Evolutionary conservation across 495 filamentous ascomycete genomes (phyloP).

Genomic region (Aspergillus sclerotiicarbonarius): DNA sequence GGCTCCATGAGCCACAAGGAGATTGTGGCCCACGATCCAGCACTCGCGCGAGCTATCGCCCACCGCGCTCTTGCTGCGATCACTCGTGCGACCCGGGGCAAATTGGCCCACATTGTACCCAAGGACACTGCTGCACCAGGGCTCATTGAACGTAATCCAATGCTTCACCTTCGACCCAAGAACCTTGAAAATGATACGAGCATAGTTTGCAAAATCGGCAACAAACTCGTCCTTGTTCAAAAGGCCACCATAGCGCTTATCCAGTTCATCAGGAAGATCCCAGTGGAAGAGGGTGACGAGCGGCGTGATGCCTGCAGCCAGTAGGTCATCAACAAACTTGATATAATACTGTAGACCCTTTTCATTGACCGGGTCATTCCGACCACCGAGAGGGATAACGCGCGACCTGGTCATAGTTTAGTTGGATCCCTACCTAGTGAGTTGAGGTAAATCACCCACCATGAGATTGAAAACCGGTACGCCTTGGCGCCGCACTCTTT

Average conservation of each 20-base stretch:
- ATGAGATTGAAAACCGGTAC: constrained; percentile 76
- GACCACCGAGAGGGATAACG: constrained; percentile 61
- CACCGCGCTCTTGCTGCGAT: constrained; percentile 45
- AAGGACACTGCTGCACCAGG: constrained; percentile 50
- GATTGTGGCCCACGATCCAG: constrained; percentile 50
- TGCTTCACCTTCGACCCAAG: constrained; percentile 50
- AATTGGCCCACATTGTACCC: constrained; percentile 53
- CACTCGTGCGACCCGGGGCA: constrained; percentile 51
- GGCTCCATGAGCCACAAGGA: constrained; percentile 49
- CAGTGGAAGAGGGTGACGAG: constrained; percentile 55
- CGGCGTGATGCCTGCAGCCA: constrained; percentile 47
- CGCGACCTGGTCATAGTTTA: constrained; percentile 54
- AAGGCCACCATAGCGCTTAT: constrained; percentile 51
- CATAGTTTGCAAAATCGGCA: constrained; percentile 51
- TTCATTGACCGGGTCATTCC: constrained; percentile 46
- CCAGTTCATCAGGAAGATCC: constrained; percentile 52
- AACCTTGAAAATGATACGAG: constrained; percentile 43
- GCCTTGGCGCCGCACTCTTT: constrained; percentile 61
- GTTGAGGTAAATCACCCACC: constrained; percentile 43
- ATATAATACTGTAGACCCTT: constrained; percentile 49
- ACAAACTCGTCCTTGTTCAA: constrained; percentile 53
- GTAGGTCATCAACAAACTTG: constrained; percentile 50
- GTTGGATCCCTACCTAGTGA: constrained; percentile 38
- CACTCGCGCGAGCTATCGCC: constrained; percentile 51
- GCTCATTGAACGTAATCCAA: constrained; percentile 59